Percentiles rank a stretch among this genome's conserved stretches.
These are phyloP conservation scores for Cucumis variabilis DNA, from an alignment of 331 rosid species.

Conservation along the genomic window DNA sequence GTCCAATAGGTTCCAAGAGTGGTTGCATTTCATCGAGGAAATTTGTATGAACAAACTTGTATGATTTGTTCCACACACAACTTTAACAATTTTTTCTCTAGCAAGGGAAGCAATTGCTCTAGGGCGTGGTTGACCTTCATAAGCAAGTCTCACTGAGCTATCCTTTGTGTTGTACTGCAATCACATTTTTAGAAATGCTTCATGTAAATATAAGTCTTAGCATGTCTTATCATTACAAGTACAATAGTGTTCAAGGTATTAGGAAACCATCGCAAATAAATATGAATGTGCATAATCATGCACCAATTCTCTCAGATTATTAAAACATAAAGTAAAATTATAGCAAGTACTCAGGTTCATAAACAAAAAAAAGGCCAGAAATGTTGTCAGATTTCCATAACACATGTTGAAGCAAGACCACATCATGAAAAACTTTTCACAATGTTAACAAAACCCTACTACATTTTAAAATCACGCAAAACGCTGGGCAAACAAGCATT, in stretches of 20 bases:
- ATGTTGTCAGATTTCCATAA: not conserved
- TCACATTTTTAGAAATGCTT: conserved; percentile 44
- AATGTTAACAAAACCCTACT: not conserved
- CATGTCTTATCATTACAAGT: not conserved
- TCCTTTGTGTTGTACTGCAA: conserved; percentile 94
- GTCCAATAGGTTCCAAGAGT: not conserved
- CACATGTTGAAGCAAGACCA: not conserved
- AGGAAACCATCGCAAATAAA: not conserved
- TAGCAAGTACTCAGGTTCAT: not conserved
- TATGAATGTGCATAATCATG: not conserved
- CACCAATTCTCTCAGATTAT: not conserved
- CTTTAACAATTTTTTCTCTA: conserved; percentile 85
- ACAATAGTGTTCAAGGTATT: not conserved
- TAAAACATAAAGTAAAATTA: conserved; percentile 6
- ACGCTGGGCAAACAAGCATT: not conserved
- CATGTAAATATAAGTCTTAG: conserved; percentile 9
- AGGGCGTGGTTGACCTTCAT: conserved; percentile 98
- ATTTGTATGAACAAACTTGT: conserved; percentile 53
- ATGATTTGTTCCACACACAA: conserved; percentile 94
- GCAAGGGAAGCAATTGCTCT: conserved; percentile 82
- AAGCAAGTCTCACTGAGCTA: conserved; percentile 90
- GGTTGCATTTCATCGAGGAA: not conserved
- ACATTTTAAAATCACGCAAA: not conserved
- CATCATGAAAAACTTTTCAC: not conserved
- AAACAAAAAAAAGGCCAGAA: not conserved